Conservation (phyloP, 306 rosid species). For the Glycine soja region DNA sequence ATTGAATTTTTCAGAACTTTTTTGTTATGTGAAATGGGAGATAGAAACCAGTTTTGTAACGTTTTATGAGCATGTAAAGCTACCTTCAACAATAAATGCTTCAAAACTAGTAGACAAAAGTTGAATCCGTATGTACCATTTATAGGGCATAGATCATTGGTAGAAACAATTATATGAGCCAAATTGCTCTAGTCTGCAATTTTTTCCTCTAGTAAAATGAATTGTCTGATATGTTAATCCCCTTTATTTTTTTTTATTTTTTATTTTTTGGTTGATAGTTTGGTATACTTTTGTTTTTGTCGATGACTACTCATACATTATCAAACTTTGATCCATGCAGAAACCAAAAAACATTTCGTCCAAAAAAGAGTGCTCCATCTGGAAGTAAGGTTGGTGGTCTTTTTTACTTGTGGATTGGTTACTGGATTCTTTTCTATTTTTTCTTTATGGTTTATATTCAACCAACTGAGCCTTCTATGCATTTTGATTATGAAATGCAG, state of each 20-base stretch:
- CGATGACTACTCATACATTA: neutral
- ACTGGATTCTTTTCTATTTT: conserved; percentile 19
- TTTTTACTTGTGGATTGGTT: neutral
- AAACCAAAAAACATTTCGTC: conserved; percentile 88
- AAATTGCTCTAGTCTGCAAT: conserved; percentile 2
- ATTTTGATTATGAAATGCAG: conserved; percentile 51
- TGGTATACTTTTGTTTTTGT: conserved; percentile 11
- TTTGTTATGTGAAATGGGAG: conserved; percentile 12
- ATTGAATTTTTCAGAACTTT: neutral
- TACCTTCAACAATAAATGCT: conserved; percentile 17
- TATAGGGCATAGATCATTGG: neutral
- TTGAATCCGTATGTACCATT: neutral
- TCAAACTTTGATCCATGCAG: conserved; percentile 54
- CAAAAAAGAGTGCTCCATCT: conserved; percentile 84
- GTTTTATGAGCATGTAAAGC: conserved; percentile 1
- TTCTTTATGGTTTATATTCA: neutral
- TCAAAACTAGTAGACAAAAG: neutral
- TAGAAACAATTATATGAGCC: neutral
- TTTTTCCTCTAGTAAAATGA: conserved; percentile 3
- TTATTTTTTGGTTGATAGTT: neutral
- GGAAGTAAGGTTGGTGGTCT: conserved; percentile 76
- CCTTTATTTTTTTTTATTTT: neutral
- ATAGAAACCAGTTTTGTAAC: neutral
- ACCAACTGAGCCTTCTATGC: conserved; percentile 12
- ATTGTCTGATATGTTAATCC: conserved; percentile 27